Percentiles rank a stretch among this genome's conserved stretches.
Evolutionary conservation across 2,329 filamentous ascomycete genomes (phyloP).

Genomic region (Pseudogymnoascus sp.): DNA sequence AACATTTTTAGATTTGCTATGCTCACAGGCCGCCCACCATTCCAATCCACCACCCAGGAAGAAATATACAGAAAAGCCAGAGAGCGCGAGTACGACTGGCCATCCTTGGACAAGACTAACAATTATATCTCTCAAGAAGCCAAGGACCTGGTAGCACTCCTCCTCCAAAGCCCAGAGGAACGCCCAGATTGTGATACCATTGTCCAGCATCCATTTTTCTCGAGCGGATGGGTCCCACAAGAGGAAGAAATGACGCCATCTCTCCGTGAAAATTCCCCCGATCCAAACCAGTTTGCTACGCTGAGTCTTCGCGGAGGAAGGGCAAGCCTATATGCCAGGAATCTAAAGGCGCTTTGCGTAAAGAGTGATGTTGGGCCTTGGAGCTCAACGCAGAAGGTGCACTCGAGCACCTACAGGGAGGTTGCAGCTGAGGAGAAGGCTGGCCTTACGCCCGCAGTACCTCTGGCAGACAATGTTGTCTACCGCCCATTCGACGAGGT

Average conservation of each 20-base stretch:
- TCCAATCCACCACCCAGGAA: slow-evolving; percentile 84
- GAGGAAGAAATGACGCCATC: slow-evolving; percentile 51
- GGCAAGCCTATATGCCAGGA: slow-evolving; percentile 35
- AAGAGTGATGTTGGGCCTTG: slow-evolving; percentile 54
- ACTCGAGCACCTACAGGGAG: slow-evolving; percentile 52
- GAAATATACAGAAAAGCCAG: slow-evolving; percentile 71
- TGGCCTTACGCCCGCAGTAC: slow-evolving; percentile 56
- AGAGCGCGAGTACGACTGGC: slow-evolving; percentile 74
- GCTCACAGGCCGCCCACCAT: slow-evolving; percentile 91
- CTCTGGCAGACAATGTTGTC: slow-evolving; percentile 53
- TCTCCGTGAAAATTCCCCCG: slow-evolving; percentile 50
- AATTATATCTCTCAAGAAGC: slow-evolving; percentile 69
- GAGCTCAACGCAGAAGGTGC: slow-evolving; percentile 39
- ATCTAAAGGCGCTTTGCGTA: slow-evolving; percentile 50
- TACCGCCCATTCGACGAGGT: slow-evolving; percentile 59
- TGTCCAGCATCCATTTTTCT: slow-evolving; percentile 74
- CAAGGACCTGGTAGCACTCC: slow-evolving; percentile 68
- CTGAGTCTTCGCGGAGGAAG: slow-evolving; percentile 38
- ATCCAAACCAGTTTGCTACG: slow-evolving; percentile 48
- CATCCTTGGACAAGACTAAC: slow-evolving; percentile 54
- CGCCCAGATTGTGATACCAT: slow-evolving; percentile 71
- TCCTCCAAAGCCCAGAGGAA: slow-evolving; percentile 68
- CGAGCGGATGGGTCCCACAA: slow-evolving; percentile 63
- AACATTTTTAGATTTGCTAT: slow-evolving; percentile 68
- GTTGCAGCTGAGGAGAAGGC: slow-evolving; percentile 62